Conservation (phyloP, 106 monocot species). For the Dioscorea dumetorum region DNA sequence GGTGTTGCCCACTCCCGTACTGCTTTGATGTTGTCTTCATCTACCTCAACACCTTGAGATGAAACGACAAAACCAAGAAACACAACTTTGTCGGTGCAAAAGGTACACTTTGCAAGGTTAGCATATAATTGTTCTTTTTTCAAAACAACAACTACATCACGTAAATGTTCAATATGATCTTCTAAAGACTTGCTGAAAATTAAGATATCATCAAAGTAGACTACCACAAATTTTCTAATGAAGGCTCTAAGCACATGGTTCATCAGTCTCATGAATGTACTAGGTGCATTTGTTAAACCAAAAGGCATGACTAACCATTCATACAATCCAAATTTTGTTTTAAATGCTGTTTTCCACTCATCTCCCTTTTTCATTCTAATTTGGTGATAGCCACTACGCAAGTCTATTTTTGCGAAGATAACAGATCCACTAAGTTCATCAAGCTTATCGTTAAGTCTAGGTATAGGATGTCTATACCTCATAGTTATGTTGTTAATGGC, state of each 20-base stretch:
- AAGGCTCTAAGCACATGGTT: not conserved
- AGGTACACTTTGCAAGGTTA: conserved; percentile 8
- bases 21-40: not conserved
- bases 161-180: conserved; percentile 2
- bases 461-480: not conserved
- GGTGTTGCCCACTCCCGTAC: conserved; percentile 1
- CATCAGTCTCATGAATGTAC: conserved; percentile 11
- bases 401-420: not conserved
- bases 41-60: not conserved
- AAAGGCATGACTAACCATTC: too few species aligned
- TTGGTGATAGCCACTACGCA: too few species aligned
- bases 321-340: too few species aligned
- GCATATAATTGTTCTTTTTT: conserved; percentile 1
- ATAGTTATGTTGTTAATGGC: conserved; percentile 1
- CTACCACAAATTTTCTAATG: conserved; percentile 11
- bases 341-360: too few species aligned
- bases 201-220: conserved; percentile 25
- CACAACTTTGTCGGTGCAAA: not conserved
- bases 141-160: not conserved
- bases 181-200: conserved; percentile 2
- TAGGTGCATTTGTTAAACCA: conserved; percentile 14
- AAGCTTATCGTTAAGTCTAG: not conserved
- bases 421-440: not conserved
- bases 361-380: too few species aligned
- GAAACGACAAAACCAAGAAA: conserved; percentile 1